These are phyloP conservation scores for Phlegmacium glaucopus DNA, from an alignment of 768 basidiomycete genomes.

Conservation along the genomic window DNA sequence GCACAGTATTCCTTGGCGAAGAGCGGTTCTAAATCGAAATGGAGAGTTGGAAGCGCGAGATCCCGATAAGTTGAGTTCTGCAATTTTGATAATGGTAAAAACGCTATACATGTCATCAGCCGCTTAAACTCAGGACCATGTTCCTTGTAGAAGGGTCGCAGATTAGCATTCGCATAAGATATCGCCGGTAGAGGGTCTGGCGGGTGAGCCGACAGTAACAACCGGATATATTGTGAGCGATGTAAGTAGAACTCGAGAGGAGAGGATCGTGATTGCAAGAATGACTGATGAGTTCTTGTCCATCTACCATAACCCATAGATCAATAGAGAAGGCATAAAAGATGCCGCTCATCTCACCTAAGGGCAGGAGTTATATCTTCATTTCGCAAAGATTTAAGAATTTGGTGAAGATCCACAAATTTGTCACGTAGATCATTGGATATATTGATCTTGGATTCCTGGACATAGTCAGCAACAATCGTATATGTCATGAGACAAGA, in stretches of 20 bases:
- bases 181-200: conserved; percentile 60
- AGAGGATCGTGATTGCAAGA: conserved; percentile 68
- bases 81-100: conserved; percentile 65
- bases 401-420: conserved; percentile 70
- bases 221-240: conserved; percentile 83
- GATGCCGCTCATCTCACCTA: conserved; percentile 37
- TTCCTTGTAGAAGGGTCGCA: conserved; percentile 60
- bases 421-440: conserved; percentile 27
- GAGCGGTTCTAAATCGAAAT: conserved; percentile 74
- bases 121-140: conserved; percentile 65
- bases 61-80: conserved; percentile 73
- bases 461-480: neutral
- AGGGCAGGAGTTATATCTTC: conserved; percentile 76
- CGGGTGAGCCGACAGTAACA: conserved; percentile 63
- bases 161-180: conserved; percentile 66
- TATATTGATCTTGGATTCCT: conserved; percentile 71
- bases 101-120: conserved; percentile 66
- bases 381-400: conserved; percentile 61
- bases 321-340: conserved; percentile 1
- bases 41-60: conserved; percentile 65
- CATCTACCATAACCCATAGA: conserved; percentile 50
- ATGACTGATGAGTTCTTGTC: conserved; percentile 62
- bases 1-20: conserved; percentile 92
- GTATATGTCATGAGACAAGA: neutral
- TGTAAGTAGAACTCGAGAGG: conserved; percentile 88